A percentile compares a stretch with the other conserved stretches of the same genome.
Evolutionary conservation across 352 stramenopile genomes (phyloP).

Genomic region (Globisporangium paddicum): DNA sequence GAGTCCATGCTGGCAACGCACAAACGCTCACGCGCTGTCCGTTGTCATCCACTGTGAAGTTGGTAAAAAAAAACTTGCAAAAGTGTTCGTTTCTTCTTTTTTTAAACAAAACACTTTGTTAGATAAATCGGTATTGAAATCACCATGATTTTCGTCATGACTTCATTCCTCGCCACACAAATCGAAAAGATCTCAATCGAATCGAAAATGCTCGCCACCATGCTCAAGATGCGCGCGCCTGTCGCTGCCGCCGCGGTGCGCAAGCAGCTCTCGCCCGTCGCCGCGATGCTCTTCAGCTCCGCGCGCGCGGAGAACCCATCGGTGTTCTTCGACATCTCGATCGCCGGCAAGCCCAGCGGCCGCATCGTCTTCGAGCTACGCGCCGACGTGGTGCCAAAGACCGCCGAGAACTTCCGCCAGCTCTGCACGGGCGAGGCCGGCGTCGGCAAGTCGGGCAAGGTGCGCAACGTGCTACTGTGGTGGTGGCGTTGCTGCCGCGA

Average conservation of each 20-base stretch:
- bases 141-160: too few species aligned
- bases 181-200: constrained; percentile 1
- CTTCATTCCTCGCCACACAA: too few species aligned
- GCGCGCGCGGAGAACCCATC: constrained; percentile 71
- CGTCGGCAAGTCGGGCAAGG: constrained; percentile 67
- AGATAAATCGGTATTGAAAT: too few species aligned
- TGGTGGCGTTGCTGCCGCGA: background rate
- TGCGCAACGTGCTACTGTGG: too few species aligned
- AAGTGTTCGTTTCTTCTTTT: too few species aligned
- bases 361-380: constrained; percentile 91
- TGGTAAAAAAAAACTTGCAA: too few species aligned
- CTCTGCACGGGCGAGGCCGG: constrained; percentile 98
- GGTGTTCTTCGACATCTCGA: constrained; percentile 97
- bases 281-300: constrained; percentile 53
- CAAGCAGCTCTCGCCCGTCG: constrained; percentile 10
- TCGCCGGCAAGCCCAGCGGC: constrained; percentile 84
- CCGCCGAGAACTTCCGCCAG: constrained; percentile 97
- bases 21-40: too few species aligned
- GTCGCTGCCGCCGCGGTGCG: constrained; percentile 5
- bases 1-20: too few species aligned
- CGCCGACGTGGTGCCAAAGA: constrained; percentile 96
- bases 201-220: constrained; percentile 14
- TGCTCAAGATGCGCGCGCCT: constrained; percentile 31
- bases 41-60: too few species aligned
- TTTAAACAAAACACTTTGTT: too few species aligned